phyloP scores from a whole-genome alignment of 805 yeast species.

The Wilhelminamyces savonicus region DNA sequence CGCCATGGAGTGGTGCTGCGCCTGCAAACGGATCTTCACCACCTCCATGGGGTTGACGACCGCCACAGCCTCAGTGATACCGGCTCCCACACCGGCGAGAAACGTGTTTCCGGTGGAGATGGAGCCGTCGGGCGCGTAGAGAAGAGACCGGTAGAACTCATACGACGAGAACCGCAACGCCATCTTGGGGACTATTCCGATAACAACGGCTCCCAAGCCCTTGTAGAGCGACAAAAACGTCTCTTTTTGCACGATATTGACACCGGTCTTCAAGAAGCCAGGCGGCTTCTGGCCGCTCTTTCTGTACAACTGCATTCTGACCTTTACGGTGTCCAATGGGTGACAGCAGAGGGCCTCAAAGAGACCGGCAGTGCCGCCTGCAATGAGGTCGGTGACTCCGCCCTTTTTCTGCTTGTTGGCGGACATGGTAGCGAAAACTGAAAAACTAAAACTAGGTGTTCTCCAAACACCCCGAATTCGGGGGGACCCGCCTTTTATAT shows the following conservation, averaged over 20 bases:
- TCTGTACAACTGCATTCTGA: constrained; percentile 88
- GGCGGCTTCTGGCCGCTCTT: constrained; percentile 72
- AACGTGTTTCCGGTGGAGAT: constrained; percentile 74
- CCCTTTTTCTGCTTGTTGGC: constrained; percentile 21
- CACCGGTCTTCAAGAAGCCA: constrained; percentile 81
- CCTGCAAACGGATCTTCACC: constrained; percentile 91
- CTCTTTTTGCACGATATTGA: constrained; percentile 69
- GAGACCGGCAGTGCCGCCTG: constrained; percentile 97
- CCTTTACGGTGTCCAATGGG: constrained; percentile 96
- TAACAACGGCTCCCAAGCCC: constrained; percentile 94
- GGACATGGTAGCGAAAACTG: constrained; percentile 3
- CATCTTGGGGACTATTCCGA: constrained; percentile 98
- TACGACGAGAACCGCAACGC: constrained; percentile 94
- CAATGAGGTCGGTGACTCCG: constrained; percentile 60
- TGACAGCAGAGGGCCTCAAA: constrained; percentile 98
- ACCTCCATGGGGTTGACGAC: constrained; percentile 98
- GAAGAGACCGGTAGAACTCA: constrained; percentile 73
- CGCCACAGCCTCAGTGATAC: constrained; percentile 89
- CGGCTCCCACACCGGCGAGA: constrained; percentile 94
- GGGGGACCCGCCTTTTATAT: no score
- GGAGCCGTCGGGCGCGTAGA: constrained; percentile 57
- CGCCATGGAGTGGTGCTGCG: constrained; percentile 85
- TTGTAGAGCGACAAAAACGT: constrained; percentile 83
- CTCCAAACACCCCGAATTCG: no score
- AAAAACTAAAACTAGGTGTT: no score